These are phyloP conservation scores for Pythium pyrilobum DNA, from an alignment of 352 stramenopile genomes.

Conservation along the genomic window DNA sequence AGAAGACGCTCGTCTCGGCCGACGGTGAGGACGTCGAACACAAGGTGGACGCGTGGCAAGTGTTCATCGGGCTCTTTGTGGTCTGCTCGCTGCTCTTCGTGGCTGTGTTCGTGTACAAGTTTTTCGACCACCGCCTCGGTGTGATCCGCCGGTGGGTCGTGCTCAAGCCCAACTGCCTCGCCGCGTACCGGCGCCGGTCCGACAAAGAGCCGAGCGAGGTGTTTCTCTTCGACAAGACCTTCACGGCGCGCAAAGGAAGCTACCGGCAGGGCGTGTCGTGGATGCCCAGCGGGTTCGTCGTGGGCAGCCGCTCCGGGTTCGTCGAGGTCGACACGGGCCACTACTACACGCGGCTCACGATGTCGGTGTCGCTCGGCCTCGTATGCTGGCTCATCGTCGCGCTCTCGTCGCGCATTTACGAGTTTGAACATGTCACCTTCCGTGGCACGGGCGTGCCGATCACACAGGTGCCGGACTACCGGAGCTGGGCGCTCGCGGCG, in stretches of 20 bases:
- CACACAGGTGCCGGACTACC: slow-evolving; percentile 18
- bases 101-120: slow-evolving; percentile 83
- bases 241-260: slow-evolving; percentile 67
- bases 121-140: slow-evolving; percentile 81
- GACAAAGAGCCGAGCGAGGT: slow-evolving; percentile 80
- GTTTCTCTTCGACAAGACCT: slow-evolving; percentile 84
- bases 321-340: slow-evolving; percentile 84
- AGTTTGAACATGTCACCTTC: slow-evolving; percentile 47
- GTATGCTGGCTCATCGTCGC: slow-evolving; percentile 69
- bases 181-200: slow-evolving; percentile 65
- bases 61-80: slow-evolving; percentile 53
- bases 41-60: slow-evolving; percentile 38
- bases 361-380: slow-evolving; percentile 49
- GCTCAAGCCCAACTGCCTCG: slow-evolving; percentile 83
- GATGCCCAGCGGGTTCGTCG: slow-evolving; percentile 82
- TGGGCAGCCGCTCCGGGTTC: slow-evolving; percentile 74
- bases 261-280: slow-evolving; percentile 82
- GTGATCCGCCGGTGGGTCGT: slow-evolving; percentile 84
- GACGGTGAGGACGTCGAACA: slow-evolving; percentile 38
- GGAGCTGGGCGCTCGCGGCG: slow-evolving; percentile 35
- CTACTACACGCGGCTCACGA: slow-evolving; percentile 79
- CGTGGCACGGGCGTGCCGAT: slow-evolving; percentile 18
- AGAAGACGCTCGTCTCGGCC: slow-evolving; percentile 49
- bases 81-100: slow-evolving; percentile 56
- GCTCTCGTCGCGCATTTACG: slow-evolving; percentile 49